Percentiles rank a stretch among this genome's conserved stretches.
These are phyloP conservation scores for Saturnispora diversa DNA, from an alignment of 805 yeast genomes.

Conservation along the genomic window DNA sequence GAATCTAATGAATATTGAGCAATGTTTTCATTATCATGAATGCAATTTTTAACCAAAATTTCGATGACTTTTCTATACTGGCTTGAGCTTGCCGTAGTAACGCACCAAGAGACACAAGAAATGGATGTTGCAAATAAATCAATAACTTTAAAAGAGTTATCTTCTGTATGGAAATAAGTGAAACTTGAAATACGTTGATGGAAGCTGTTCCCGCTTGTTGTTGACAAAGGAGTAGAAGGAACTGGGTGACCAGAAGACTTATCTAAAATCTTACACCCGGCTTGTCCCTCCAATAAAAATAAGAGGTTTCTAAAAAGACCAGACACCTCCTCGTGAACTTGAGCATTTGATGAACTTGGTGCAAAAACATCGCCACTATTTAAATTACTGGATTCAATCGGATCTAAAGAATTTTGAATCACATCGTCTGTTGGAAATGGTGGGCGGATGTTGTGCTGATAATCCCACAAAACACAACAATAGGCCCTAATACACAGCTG, in stretches of 20 bases:
- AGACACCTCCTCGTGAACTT: conserved; percentile 65
- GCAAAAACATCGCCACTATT: conserved; percentile 35
- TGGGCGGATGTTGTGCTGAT: conserved; percentile 50
- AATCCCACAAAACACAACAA: conserved; percentile 60
- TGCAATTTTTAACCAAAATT: conserved; percentile 64
- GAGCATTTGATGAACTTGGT: conserved; percentile 37
- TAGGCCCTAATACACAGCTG: conserved; percentile 66
- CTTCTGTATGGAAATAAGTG: conserved; percentile 28
- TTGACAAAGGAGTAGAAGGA: conserved; percentile 18
- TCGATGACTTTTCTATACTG: conserved; percentile 64
- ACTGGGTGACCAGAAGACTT: conserved; percentile 8
- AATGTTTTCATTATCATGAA: conserved; percentile 57
- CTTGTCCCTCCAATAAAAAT: conserved; percentile 50
- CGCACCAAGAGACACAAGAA: conserved; percentile 68
- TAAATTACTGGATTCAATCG: conserved; percentile 27
- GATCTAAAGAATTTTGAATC: conserved; percentile 29
- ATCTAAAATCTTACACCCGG: conserved; percentile 35
- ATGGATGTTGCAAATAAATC: conserved; percentile 64
- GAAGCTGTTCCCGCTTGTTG: conserved; percentile 21
- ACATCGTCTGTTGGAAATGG: conserved; percentile 60
- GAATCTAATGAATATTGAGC: conserved; percentile 57
- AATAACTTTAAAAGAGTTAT: conserved; percentile 30
- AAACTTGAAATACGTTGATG: conserved; percentile 35
- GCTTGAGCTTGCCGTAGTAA: conserved; percentile 20
- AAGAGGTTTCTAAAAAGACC: conserved; percentile 47